phyloP scores from a whole-genome alignment of 148 eudicot species.

The Rhododendron ovatum region DNA sequence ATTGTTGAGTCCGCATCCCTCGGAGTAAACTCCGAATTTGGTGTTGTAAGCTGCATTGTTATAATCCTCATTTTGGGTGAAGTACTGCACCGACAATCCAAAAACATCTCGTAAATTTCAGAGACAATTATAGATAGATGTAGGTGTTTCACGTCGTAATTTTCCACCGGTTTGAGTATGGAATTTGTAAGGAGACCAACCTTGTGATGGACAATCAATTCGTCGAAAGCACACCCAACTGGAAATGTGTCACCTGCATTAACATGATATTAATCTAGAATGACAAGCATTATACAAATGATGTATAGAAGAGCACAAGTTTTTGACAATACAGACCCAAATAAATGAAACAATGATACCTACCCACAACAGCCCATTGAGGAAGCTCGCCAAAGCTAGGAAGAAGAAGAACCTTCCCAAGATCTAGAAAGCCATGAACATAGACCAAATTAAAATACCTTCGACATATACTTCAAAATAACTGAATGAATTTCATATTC shows the following conservation, averaged over 20 bases:
- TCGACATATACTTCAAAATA: neutral
- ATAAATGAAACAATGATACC: neutral
- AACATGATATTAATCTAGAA: neutral
- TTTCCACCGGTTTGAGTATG: neutral
- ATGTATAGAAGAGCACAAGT: neutral
- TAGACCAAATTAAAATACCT: neutral
- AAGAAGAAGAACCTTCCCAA: constrained; percentile 85
- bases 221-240: constrained; percentile 84
- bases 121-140: neutral
- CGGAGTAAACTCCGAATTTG: constrained; percentile 35
- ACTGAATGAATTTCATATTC: neutral
- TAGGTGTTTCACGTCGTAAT: neutral
- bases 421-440: constrained; percentile 36
- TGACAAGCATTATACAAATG: neutral
- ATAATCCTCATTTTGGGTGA: constrained; percentile 37
- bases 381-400: constrained; percentile 84
- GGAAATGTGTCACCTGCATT: constrained; percentile 73
- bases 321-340: too few species aligned
- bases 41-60: constrained; percentile 36
- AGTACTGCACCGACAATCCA: constrained; percentile 26
- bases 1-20: constrained; percentile 48
- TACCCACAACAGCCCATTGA: constrained; percentile 93
- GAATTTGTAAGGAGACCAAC: constrained; percentile 21
- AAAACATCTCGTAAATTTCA: neutral
- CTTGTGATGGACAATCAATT: constrained; percentile 82